Evolutionary conservation across 768 basidiomycete species (phyloP).

Genomic region (Chalciporus sphaerocephalus): DNA sequence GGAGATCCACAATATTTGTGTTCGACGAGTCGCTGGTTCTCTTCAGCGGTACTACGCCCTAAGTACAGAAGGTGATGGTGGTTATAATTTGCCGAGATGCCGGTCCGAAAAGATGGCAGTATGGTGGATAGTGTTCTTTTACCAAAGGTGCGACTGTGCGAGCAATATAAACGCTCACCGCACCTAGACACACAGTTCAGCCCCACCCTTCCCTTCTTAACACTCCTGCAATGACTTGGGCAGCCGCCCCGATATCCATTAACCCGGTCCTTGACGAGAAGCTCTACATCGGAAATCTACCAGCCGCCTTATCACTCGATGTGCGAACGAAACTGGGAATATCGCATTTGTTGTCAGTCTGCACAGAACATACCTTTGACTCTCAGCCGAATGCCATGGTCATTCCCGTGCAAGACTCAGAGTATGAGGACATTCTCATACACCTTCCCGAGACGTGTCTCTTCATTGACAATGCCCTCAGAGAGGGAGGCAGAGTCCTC

Average conservation of each 20-base stretch:
- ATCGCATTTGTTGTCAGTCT: constrained; percentile 56
- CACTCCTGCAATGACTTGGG: constrained; percentile 25
- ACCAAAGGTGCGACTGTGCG: constrained; percentile 1
- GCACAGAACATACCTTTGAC: constrained; percentile 46
- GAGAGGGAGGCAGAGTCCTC: constrained; percentile 50
- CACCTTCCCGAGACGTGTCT: constrained; percentile 53
- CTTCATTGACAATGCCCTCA: constrained; percentile 60
- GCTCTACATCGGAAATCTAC: constrained; percentile 35
- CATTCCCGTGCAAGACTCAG: constrained; percentile 40
- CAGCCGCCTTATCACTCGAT: constrained; percentile 32
- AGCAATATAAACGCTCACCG: constrained; percentile 18
- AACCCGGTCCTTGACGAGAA: constrained; percentile 28
- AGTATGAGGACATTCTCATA: constrained; percentile 57
- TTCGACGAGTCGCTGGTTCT: too few relatives aligned
- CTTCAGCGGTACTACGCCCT: neutral
- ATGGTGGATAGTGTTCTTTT: neutral
- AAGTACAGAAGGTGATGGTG: neutral
- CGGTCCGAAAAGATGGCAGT: constrained; percentile 5
- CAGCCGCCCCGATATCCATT: constrained; percentile 24
- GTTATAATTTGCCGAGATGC: constrained; percentile 23
- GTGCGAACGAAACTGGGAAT: constrained; percentile 36
- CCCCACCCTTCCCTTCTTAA: constrained; percentile 13
- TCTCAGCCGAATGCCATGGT: constrained; percentile 36
- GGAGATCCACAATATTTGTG: too few relatives aligned
- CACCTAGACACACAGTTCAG: constrained; percentile 1